phyloP scores from a whole-genome alignment of 306 rosid genomes.

The Cicer cuneatum region DNA sequence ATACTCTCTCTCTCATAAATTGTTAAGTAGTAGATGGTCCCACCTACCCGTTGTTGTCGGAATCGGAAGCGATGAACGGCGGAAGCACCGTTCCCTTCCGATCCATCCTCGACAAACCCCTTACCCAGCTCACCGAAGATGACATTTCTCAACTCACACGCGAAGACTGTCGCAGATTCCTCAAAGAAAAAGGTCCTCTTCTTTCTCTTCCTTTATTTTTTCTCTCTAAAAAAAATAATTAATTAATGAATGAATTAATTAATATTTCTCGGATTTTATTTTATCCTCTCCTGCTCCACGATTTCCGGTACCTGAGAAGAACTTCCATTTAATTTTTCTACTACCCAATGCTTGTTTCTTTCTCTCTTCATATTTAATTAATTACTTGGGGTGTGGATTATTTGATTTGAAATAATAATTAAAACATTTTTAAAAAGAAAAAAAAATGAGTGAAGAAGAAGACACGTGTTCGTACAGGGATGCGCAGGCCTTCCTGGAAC shows the following conservation, averaged over 20 bases:
- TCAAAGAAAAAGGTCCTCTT: conserved; percentile 85
- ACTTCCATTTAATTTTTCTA: conserved; percentile 30
- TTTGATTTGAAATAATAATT: neutral
- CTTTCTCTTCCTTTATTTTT: neutral
- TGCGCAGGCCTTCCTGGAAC: conserved; percentile 99
- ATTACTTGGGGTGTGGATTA: conserved; percentile 29
- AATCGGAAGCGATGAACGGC: conserved; percentile 69
- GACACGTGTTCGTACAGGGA: conserved; percentile 96
- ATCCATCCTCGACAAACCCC: conserved; percentile 91
- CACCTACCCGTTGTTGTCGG: conserved; percentile 34
- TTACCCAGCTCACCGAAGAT: conserved; percentile 89
- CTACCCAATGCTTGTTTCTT: neutral
- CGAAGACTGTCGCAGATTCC: conserved; percentile 95
- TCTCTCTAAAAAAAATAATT: neutral
- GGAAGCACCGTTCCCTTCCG: conserved; percentile 66
- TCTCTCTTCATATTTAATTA: neutral
- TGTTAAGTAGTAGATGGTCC: conserved; percentile 40
- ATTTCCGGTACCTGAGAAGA: conserved; percentile 61
- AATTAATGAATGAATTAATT: neutral
- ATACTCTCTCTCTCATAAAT: neutral
- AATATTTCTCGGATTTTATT: conserved; percentile 38
- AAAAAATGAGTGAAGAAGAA: conserved; percentile 21
- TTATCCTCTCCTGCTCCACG: conserved; percentile 52
- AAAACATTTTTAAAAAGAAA: neutral
- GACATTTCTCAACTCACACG: conserved; percentile 99